Evolutionary conservation across 441 rosid species (phyloP).

Genomic region (Macaranga tanarius): DNA sequence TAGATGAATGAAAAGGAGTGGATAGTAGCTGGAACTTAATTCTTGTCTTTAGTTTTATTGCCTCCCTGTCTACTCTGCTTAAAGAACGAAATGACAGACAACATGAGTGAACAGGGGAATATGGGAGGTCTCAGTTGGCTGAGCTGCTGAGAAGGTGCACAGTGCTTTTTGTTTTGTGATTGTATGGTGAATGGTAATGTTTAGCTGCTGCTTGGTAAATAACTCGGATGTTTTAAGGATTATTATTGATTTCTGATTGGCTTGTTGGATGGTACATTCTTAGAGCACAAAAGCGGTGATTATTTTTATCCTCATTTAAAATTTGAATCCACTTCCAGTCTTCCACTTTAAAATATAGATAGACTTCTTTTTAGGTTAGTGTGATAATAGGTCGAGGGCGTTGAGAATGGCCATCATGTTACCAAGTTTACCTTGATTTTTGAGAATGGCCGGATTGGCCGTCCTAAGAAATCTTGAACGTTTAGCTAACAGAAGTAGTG

Average conservation of each 20-base stretch:
- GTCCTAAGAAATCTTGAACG: too few relatives aligned
- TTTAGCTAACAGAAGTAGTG: not conserved
- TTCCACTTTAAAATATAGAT: too few relatives aligned
- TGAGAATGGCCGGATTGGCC: not conserved
- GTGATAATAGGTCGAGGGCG: too few relatives aligned
- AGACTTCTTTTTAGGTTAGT: too few relatives aligned
- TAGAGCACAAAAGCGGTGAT: too few relatives aligned
- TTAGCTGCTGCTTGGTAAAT: too few relatives aligned
- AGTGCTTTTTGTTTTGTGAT: not conserved
- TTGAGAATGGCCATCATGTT: not conserved
- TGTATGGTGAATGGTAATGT: too few relatives aligned
- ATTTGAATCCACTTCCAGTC: too few relatives aligned
- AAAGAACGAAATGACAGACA: too few relatives aligned
- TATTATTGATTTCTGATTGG: not conserved
- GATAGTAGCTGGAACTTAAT: not conserved
- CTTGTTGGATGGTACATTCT: not conserved
- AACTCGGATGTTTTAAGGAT: not conserved
- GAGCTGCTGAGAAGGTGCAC: not conserved
- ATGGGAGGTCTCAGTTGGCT: not conserved
- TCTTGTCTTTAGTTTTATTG: not conserved
- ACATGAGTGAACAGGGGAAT: not conserved
- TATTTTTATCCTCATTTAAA: too few relatives aligned
- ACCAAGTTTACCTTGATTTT: not conserved
- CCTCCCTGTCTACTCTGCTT: not conserved
- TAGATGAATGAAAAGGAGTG: not conserved